These are phyloP conservation scores for Cinnamomum chago DNA, from an alignment of 164 flowering plant species.

Conservation along the genomic window DNA sequence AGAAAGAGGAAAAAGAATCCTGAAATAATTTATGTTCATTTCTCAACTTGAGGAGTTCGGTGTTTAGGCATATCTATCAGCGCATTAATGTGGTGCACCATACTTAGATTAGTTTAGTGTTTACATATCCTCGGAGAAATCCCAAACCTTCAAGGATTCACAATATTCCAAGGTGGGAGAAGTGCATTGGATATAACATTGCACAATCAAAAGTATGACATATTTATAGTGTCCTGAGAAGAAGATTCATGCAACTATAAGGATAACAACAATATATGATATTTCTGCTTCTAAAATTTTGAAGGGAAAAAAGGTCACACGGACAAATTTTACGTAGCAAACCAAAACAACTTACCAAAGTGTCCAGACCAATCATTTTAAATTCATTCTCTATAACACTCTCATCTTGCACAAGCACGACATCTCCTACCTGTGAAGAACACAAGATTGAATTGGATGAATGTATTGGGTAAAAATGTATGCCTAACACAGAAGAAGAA, in stretches of 20 bases:
- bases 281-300: background rate
- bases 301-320: background rate
- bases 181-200: too few species aligned
- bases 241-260: too few species aligned
- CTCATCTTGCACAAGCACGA: slow-evolving; percentile 77
- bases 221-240: too few species aligned
- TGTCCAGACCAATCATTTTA: slow-evolving; percentile 65
- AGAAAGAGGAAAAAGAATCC: background rate
- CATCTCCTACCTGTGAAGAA: slow-evolving; percentile 72
- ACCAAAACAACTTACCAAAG: slow-evolving; percentile 48
- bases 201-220: too few species aligned
- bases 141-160: too few species aligned
- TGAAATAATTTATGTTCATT: background rate
- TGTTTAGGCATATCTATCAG: background rate
- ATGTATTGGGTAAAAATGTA: background rate
- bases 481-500: background rate
- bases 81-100: too few species aligned
- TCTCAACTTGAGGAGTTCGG: too few species aligned
- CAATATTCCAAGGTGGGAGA: too few species aligned
- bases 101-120: background rate
- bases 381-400: slow-evolving; percentile 55
- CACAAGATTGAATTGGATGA: background rate
- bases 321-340: background rate
- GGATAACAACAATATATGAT: too few species aligned
- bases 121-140: too few species aligned